Evolutionary conservation across 2,329 filamentous ascomycete species (phyloP), one percentile per base, ranked within the genome.

Genomic region (Colletotrichum caudatum): DNA sequence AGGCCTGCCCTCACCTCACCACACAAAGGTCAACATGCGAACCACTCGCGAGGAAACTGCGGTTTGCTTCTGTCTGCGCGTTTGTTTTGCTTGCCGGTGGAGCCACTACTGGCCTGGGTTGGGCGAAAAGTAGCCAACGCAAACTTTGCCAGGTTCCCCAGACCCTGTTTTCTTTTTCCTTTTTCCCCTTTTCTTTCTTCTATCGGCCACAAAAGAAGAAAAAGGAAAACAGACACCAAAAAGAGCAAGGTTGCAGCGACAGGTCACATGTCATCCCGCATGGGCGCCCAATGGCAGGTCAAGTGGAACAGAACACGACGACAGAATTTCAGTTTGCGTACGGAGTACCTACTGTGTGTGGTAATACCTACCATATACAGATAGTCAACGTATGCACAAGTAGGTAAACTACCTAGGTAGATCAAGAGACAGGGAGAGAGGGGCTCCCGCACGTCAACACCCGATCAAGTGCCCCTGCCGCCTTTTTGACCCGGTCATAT

Each of bases 61-160:
- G n/a, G 6, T 56, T 46, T 46, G 51, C 26, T 9, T 26, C 26
- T 53, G 11, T 37, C 16, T 48, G 35, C 26, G n/a, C 23, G 33
- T 23, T 62, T 50, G n/a, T 23, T 62, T 50, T 39, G 46, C 44
- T 62, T 41, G 53, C 33, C 66, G 29, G 59, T 37, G 59, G 59
- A 20, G 46, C 26, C 37, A 41, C 35, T 9, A 9, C 35, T 35
- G 57, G 64, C 33, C 33, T 46, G n/a, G 57, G 48, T 33, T 23
- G 41, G 44, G 62, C 48, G 29, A 62, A 56, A 51, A 46, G 41
- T 51, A 48, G 51, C n/a, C 53, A 53, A 63, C 39, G 44, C 64
- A 71, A 68, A 68, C 44, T 48, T 20, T 23, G 35, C 51, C 68
- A 39, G 53, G 35, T 67, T 60, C 64, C 50, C 39, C 41, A 68